Conservation (phyloP, 768 basidiomycete species). For the Coprinopsis marcescibilis region DNA sequence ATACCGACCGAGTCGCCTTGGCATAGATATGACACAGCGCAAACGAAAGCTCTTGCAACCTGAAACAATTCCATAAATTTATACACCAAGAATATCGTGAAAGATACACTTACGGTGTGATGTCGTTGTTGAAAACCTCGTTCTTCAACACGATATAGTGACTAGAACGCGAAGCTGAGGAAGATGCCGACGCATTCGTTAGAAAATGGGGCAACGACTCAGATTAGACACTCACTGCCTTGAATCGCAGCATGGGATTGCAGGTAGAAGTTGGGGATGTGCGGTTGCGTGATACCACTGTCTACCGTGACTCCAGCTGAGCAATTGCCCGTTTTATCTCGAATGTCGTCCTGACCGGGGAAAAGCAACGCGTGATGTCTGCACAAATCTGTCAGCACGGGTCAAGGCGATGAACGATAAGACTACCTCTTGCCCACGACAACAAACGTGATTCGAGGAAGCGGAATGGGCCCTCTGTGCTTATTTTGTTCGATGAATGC, state of each 20-base stretch:
- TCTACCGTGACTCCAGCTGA: conserved; percentile 44
- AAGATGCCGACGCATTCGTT: neutral
- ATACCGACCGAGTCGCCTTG: conserved; percentile 26
- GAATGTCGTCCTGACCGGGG: too few relatives aligned
- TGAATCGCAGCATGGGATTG: conserved; percentile 51
- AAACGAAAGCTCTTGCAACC: conserved; percentile 20
- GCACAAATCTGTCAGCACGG: neutral
- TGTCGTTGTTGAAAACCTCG: conserved; percentile 15
- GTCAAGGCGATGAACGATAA: conserved; percentile 35
- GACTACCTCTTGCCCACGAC: conserved; percentile 63
- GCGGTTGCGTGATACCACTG: conserved; percentile 37
- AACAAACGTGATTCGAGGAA: conserved; percentile 45
- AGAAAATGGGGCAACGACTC: neutral
- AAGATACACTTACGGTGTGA: neutral
- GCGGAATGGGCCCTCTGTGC: neutral
- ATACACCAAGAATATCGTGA: neutral
- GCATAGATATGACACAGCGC: conserved; percentile 24
- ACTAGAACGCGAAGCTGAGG: conserved; percentile 19
- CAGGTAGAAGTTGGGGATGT: conserved; percentile 46
- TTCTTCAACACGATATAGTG: conserved; percentile 24
- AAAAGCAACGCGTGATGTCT: conserved; percentile 27
- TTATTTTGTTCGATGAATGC: neutral
- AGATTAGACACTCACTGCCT: conserved; percentile 36
- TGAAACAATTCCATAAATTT: conserved; percentile 5
- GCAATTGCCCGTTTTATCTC: conserved; percentile 49